Evolutionary conservation across 116 monocot genomes (phyloP).

Genomic region (Dioscorea cayenensis): DNA sequence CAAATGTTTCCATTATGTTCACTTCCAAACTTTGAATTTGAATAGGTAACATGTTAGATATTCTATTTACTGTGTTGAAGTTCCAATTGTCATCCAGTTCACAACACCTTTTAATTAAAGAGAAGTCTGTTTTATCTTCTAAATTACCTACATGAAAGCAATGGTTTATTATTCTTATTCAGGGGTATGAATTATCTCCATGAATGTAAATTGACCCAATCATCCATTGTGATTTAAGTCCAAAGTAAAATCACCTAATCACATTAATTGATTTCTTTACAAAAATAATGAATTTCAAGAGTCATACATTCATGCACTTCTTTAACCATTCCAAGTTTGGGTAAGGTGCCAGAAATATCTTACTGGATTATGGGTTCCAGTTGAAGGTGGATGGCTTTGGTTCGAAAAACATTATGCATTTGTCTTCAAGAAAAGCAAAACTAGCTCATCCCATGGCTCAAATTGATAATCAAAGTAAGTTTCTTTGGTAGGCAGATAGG

Average conservation of each 20-base stretch:
- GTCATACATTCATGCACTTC: conserved; percentile 16
- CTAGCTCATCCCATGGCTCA: conserved; percentile 27
- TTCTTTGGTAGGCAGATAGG: not conserved
- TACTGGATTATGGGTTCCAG: conserved; percentile 71
- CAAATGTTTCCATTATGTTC: too few species aligned
- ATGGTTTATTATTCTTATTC: conserved; percentile 8
- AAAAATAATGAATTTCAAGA: too few species aligned
- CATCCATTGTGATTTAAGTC: conserved; percentile 83
- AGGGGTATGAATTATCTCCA: conserved; percentile 99
- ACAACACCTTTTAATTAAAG: too few species aligned
- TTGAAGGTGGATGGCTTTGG: conserved; percentile 91
- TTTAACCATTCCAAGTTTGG: conserved; percentile 71
- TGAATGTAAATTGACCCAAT: conserved; percentile 88
- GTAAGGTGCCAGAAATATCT: conserved; percentile 98
- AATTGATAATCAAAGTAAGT: conserved; percentile 47
- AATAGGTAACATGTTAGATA: too few species aligned
- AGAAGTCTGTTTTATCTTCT: too few species aligned
- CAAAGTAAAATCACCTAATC: conserved; percentile 77
- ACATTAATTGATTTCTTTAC: not conserved
- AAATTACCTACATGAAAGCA: too few species aligned
- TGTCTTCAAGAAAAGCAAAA: conserved; percentile 63
- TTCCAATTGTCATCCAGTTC: too few species aligned
- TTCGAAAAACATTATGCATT: conserved; percentile 56
- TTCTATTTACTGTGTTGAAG: too few species aligned
- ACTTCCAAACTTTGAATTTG: too few species aligned